Percentiles rank a stretch among this genome's conserved stretches.
phyloP scores from a whole-genome alignment of 176 grass and related monocot genomes.

The Aegilops tauschii region DNA sequence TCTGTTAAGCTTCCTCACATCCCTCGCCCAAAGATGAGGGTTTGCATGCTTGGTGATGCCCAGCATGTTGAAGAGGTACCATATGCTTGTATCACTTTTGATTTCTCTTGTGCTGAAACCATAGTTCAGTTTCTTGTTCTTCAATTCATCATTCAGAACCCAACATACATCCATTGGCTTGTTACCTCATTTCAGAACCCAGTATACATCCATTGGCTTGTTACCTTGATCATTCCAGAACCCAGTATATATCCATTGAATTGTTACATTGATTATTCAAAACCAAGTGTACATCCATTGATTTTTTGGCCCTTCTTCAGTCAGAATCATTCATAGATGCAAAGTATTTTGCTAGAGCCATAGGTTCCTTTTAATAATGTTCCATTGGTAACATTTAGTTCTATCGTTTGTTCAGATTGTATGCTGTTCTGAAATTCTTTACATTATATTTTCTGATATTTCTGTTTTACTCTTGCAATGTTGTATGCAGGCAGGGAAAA shows the following conservation, averaged over 20 bases:
- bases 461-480: not conserved
- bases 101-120: not conserved
- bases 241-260: too few species aligned
- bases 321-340: not conserved
- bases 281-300: too few species aligned
- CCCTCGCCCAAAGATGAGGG: constrained; percentile 77
- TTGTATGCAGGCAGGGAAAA: constrained; percentile 57
- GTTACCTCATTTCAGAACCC: too few species aligned
- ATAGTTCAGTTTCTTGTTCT: not conserved
- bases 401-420: not conserved
- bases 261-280: too few species aligned
- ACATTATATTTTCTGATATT: not conserved
- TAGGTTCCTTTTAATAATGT: not conserved
- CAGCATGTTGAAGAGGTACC: constrained; percentile 73
- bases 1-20: constrained; percentile 65
- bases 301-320: too few species aligned
- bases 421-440: not conserved
- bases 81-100: not conserved
- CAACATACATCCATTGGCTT: not conserved
- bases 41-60: constrained; percentile 81
- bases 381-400: not conserved
- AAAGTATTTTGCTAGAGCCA: too few species aligned
- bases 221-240: too few species aligned
- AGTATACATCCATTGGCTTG: too few species aligned
- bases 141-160: not conserved